Percentiles rank a stretch among this genome's conserved stretches.
Conservation (phyloP, 2,329 filamentous ascomycete species). For the Neodidymelliopsis sp. region DNA sequence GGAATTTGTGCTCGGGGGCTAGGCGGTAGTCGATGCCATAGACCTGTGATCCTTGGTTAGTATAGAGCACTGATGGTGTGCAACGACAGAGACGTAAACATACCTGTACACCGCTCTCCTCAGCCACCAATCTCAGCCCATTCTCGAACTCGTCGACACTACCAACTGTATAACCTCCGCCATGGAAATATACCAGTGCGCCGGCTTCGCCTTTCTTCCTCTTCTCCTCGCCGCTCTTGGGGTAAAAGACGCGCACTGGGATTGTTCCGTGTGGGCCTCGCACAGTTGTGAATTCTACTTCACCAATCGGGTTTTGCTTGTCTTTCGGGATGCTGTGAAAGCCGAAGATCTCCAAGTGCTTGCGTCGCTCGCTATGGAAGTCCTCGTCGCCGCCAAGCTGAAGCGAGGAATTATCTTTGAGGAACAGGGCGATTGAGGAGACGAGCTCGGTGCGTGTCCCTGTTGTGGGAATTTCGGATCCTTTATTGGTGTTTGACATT, state of each 20-base stretch:
- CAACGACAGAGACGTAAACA: too few species aligned
- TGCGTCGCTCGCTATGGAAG: conserved; percentile 31
- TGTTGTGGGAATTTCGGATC: neutral
- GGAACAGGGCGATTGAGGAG: conserved; percentile 22
- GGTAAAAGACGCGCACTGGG: conserved; percentile 45
- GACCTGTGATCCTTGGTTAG: conserved; percentile 19
- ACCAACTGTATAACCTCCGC: conserved; percentile 50
- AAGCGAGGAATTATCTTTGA: conserved; percentile 27
- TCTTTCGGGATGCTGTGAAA: conserved; percentile 35
- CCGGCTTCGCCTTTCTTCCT: conserved; percentile 23
- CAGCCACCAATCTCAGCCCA: conserved; percentile 30
- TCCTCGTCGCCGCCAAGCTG: conserved; percentile 34
- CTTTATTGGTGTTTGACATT: neutral
- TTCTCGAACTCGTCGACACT: conserved; percentile 52
- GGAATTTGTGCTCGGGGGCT: conserved; percentile 44
- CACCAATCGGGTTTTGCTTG: conserved; percentile 34
- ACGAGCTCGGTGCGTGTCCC: conserved; percentile 16
- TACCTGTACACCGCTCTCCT: neutral
- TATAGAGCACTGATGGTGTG: too few species aligned
- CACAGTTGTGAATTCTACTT: conserved; percentile 45
- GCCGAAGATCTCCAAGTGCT: conserved; percentile 43
- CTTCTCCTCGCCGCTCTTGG: conserved; percentile 21
- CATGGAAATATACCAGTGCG: conserved; percentile 50
- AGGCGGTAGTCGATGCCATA: conserved; percentile 48
- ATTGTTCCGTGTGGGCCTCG: conserved; percentile 47